Base-by-base conservation (phyloP, 768 basidiomycete genomes). In the Rhizopogon sp. region DNA sequence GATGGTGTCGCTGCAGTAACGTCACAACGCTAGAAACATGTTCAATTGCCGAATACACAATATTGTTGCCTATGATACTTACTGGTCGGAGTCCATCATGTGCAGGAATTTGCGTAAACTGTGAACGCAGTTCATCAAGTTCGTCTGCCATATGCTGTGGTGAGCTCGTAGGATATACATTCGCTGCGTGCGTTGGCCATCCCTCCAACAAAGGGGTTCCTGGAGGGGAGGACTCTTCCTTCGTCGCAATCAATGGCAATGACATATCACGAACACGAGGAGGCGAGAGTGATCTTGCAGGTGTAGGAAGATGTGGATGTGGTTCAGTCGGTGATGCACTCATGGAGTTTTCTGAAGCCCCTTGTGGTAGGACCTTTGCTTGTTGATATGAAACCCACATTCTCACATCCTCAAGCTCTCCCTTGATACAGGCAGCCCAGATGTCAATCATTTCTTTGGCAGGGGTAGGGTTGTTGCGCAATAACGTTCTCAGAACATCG, bases 381-480 rank as follows among this genome's bases (percentile, higher is more conserved):
- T 61, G 60, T 37, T 69, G 69, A 25, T 71, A 71, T 29, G 51
- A 57, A 1, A 69, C 58, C 69, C 67, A 69, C 6, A 64, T 58
- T 0, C 10, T 41, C 0, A 69, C 59, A 10, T 69, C 66, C 17
- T 20, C 41, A 1, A 8, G 50, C 2, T 64, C 64, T 1, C 55
- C 70, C 2, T 39, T 43, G 25, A 69, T 35, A 0, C 68, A 61
- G 1, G 17, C 33, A 5, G 68, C 66, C 68, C 68, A 69, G 29
- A 69, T 64, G 0, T 56, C 57, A 43, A 69, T 43, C 49, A 71
- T 59, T 22, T 45, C 56, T 1, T 66, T 64, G 0, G 58, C 7
- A 1, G 68, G 69, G 0, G 59, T 51, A 0, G 45, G 2, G 8
- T 54, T 47, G 39, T 60, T 62, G 14, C 33, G 60, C 29, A 66